Evolutionary conservation across 1,139 yeast species (phyloP).

Genomic region (Pichia sp.): DNA sequence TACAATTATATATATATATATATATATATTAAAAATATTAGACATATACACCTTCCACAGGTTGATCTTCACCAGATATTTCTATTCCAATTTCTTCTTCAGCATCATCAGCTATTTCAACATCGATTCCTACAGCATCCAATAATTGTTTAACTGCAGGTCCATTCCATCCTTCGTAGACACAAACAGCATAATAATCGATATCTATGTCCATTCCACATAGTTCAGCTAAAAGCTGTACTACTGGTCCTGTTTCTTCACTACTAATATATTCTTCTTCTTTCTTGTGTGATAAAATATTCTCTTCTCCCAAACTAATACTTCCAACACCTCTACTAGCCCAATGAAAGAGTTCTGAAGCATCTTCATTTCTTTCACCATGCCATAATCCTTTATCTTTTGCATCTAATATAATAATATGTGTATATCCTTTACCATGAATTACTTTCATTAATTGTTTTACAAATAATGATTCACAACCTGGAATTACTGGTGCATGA

Average conservation of each 20-base stretch:
- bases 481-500: slow-evolving; percentile 77
- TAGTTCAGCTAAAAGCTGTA: slow-evolving; percentile 2
- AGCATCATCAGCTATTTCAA: too few species aligned
- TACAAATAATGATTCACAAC: slow-evolving; percentile 48
- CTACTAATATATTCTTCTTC: too few species aligned
- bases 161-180: slow-evolving; percentile 15
- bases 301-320: too few species aligned
- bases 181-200: slow-evolving; percentile 12
- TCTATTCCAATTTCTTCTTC: too few species aligned
- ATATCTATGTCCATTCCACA: slow-evolving; percentile 1
- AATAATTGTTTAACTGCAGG: slow-evolving; percentile 4
- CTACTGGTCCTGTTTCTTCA: too few species aligned
- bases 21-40: too few species aligned
- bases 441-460: slow-evolving; percentile 49
- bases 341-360: slow-evolving; percentile 4
- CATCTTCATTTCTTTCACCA: background rate
- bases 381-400: slow-evolving; percentile 51
- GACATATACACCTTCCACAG: background rate
- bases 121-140: slow-evolving; percentile 1
- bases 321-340: too few species aligned
- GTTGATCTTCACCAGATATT: too few species aligned
- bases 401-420: slow-evolving; percentile 61
- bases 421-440: slow-evolving; percentile 38
- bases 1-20: too few species aligned
- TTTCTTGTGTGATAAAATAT: too few species aligned